A percentile compares a stretch with the other conserved stretches of the same genome.
phyloP scores from a whole-genome alignment of 1,139 yeast species.

The Trichomonascaceae sp. region DNA sequence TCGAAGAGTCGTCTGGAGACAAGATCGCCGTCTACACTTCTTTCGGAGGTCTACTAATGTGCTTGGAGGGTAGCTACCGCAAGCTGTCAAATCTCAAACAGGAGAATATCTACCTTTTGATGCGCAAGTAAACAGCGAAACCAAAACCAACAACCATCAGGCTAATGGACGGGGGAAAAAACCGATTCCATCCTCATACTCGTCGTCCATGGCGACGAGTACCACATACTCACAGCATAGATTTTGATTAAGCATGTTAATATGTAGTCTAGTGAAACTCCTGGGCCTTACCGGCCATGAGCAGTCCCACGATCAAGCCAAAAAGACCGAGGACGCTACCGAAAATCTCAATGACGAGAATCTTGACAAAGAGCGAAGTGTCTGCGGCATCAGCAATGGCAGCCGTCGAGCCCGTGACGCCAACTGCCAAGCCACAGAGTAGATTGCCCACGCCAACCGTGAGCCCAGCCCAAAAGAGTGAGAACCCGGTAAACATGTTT shows the following conservation, averaged over 20 bases:
- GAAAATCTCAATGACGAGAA: constrained; percentile 90
- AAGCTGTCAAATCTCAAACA: constrained; percentile 80
- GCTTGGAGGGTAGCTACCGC: constrained; percentile 92
- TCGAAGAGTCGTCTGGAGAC: constrained; percentile 73
- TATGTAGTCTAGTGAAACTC: constrained; percentile 41
- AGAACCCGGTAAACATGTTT: constrained; percentile 79
- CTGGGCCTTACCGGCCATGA: constrained; percentile 92
- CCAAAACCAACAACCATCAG: constrained; percentile 1
- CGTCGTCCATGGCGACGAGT: too few relatives aligned
- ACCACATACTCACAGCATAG: too few relatives aligned
- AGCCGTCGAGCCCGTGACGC: constrained; percentile 95
- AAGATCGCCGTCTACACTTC: constrained; percentile 75
- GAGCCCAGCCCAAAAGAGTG: constrained; percentile 96
- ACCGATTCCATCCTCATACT: too few relatives aligned
- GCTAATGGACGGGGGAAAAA: constrained; percentile 28
- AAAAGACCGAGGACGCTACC: constrained; percentile 93
- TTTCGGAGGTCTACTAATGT: constrained; percentile 88
- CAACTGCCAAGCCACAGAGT: constrained; percentile 95
- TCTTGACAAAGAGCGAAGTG: constrained; percentile 86
- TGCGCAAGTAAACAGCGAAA: constrained; percentile 42
- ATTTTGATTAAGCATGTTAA: too few relatives aligned
- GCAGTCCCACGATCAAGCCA: constrained; percentile 78
- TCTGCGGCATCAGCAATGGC: constrained; percentile 98
- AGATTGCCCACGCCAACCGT: constrained; percentile 91
- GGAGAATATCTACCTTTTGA: constrained; percentile 81